These are phyloP conservation scores for Plasmodium vinckei DNA, from an alignment of 169 alveolate species.

Conservation along the genomic window DNA sequence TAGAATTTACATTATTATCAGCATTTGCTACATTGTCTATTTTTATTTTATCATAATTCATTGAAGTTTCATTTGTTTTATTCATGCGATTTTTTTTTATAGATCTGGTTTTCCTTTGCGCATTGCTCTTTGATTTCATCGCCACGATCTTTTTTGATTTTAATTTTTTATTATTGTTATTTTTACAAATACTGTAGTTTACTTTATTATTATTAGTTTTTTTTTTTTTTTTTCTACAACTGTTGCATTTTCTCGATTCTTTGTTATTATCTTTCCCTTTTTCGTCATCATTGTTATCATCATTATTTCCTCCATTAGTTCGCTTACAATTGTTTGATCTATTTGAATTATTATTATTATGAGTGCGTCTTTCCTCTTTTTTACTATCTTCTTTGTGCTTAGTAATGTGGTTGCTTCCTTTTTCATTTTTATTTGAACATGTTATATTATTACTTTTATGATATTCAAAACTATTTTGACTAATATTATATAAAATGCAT, in stretches of 20 bases:
- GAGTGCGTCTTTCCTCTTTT: background rate
- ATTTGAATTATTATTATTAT: background rate
- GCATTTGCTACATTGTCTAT: too few species aligned
- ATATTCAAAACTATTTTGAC: background rate
- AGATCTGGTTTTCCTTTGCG: too few species aligned
- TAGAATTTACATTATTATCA: too few species aligned
- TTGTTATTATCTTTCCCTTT: background rate
- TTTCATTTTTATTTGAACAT: background rate
- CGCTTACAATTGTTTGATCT: background rate
- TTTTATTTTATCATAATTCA: too few species aligned
- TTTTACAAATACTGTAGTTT: too few species aligned
- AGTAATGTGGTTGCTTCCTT: background rate
- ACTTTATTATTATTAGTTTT: background rate
- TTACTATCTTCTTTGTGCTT: background rate
- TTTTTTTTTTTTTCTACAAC: background rate
- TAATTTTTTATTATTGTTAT: too few species aligned
- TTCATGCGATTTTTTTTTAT: too few species aligned
- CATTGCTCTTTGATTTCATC: too few species aligned
- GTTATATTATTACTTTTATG: background rate
- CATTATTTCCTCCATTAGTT: constrained; percentile 3
- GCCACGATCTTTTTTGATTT: too few species aligned
- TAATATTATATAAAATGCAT: too few species aligned
- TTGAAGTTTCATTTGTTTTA: too few species aligned
- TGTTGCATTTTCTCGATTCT: background rate
- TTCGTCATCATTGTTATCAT: background rate